These are phyloP conservation scores for Cryptosporidium ryanae DNA, from an alignment of 169 alveolate species.

Conservation along the genomic window DNA sequence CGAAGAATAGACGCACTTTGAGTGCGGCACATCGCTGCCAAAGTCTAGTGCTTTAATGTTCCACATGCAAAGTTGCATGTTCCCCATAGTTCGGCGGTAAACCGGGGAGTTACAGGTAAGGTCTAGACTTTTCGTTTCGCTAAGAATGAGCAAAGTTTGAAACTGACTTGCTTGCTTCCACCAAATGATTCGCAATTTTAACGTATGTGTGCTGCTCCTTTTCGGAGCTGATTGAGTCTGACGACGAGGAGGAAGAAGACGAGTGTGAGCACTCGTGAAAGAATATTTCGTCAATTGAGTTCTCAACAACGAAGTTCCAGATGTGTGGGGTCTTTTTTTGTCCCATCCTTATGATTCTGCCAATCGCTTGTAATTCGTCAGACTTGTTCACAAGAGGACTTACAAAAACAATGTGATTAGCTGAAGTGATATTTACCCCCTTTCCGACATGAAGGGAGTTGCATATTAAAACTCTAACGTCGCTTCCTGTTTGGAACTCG, in stretches of 20 bases:
- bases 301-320: constrained; percentile 71
- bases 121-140: not conserved
- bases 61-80: too few species aligned
- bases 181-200: not conserved
- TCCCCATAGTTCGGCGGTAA: too few species aligned
- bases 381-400: constrained; percentile 75
- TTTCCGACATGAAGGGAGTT: constrained; percentile 75
- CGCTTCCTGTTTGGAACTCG: constrained; percentile 5
- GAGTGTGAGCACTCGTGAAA: not conserved
- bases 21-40: too few species aligned
- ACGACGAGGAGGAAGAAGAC: too few species aligned
- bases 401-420: constrained; percentile 78
- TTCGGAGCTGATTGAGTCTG: not conserved
- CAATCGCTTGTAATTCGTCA: constrained; percentile 80
- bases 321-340: constrained; percentile 78
- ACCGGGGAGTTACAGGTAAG: too few species aligned
- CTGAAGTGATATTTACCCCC: constrained; percentile 80
- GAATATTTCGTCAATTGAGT: constrained; percentile 43
- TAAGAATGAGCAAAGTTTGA: not conserved
- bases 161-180: not conserved
- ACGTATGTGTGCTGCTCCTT: not conserved
- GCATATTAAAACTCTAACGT: constrained; percentile 32
- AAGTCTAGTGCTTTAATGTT: too few species aligned
- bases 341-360: constrained; percentile 79
- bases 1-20: too few species aligned